Evolutionary conservation across 1,139 yeast species (phyloP).

Genomic region (Geotrichum siamense): DNA sequence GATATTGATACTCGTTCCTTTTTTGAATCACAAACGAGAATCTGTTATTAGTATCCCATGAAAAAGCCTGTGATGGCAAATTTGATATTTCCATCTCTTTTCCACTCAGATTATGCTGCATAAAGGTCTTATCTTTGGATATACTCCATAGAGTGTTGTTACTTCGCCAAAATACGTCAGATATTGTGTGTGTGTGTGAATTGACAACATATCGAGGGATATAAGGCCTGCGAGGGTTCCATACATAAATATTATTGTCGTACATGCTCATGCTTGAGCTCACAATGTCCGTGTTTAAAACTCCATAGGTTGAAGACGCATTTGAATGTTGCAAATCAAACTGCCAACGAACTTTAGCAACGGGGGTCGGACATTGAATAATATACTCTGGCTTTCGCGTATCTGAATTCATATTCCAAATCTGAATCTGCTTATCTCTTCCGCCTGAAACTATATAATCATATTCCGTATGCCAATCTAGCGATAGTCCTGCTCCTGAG

Average conservation of each 20-base stretch:
- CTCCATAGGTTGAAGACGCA: conserved; percentile 18
- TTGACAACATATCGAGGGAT: conserved; percentile 66
- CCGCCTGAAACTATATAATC: conserved; percentile 91
- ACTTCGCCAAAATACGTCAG: conserved; percentile 46
- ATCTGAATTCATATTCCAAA: conserved; percentile 58
- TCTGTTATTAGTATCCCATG: conserved; percentile 52
- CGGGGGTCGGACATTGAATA: conserved; percentile 69
- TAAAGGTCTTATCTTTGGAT: conserved; percentile 47
- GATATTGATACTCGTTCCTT: conserved; percentile 23
- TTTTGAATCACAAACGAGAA: conserved; percentile 50
- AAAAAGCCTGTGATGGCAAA: conserved; percentile 45
- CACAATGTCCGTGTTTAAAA: conserved; percentile 48
- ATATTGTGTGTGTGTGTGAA: conserved; percentile 43
- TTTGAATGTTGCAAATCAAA: conserved; percentile 28
- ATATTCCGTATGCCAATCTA: conserved; percentile 80
- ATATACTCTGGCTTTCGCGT: conserved; percentile 59
- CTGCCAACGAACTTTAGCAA: conserved; percentile 65
- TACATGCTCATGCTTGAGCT: conserved; percentile 63
- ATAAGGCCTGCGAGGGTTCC: conserved; percentile 64
- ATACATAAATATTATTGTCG: conserved; percentile 66
- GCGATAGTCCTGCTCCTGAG: conserved; percentile 80
- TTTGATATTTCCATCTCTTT: conserved; percentile 49
- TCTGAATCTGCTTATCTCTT: conserved; percentile 73
- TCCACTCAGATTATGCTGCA: conserved; percentile 48
- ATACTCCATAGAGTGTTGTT: conserved; percentile 47